These are phyloP conservation scores for Penicillium decumbens DNA, from an alignment of 2,329 filamentous ascomycete species.

Conservation along the genomic window DNA sequence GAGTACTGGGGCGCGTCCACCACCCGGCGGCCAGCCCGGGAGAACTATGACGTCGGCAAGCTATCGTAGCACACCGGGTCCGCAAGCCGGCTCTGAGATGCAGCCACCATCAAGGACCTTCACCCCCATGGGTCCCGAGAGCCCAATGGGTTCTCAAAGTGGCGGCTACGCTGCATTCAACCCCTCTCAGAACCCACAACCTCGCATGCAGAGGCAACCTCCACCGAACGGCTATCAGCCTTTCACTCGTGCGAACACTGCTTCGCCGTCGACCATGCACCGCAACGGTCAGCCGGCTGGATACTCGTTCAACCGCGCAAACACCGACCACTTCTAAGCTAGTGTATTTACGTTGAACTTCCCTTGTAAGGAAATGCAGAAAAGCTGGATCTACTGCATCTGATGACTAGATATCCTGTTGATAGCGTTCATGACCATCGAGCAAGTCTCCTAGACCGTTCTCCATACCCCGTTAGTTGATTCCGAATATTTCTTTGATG, in stretches of 20 bases:
- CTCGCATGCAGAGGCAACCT: conserved; percentile 4
- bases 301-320: conserved; percentile 22
- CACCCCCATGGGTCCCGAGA: conserved; percentile 12
- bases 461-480: conserved; percentile 13
- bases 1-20: conserved; percentile 4
- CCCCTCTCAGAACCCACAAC: conserved; percentile 12
- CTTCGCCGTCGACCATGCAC: conserved; percentile 22
- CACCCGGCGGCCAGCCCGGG: background rate
- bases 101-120: conserved; percentile 12
- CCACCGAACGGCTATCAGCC: conserved; percentile 16
- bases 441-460: conserved; percentile 12
- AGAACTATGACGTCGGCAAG: conserved; percentile 17
- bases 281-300: conserved; percentile 17
- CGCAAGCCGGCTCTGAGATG: conserved; percentile 1
- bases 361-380: conserved; percentile 20
- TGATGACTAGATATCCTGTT: conserved; percentile 22
- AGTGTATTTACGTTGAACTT: background rate
- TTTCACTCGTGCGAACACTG: conserved; percentile 18
- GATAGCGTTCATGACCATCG: conserved; percentile 16
- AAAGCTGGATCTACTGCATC: conserved; percentile 27
- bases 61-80: conserved; percentile 9
- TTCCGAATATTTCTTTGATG: background rate
- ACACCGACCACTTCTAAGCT: conserved; percentile 20
- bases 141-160: conserved; percentile 8
- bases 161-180: conserved; percentile 24